Base-by-base conservation (phyloP, 176 grass and related monocot genomes). In the Musa itinerans region DNA sequence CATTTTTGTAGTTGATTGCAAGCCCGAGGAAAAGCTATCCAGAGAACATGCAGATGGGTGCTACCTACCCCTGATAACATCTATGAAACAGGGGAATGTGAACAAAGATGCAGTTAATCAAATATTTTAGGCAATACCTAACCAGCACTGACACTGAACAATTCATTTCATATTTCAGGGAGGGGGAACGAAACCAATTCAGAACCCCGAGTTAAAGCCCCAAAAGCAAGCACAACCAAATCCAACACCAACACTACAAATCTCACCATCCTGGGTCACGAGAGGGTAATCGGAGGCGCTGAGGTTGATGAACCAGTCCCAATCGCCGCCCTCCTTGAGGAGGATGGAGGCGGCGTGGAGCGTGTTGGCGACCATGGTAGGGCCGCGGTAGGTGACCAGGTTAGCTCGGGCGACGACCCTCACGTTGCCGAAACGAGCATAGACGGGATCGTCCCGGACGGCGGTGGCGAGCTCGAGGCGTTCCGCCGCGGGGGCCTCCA, bases 251-350 rank as follows among this genome's bases (percentile, higher is more conserved):
- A n/a, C 49, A 21, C 19, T 11, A 20, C 23, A 24, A 54, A 73
- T 53, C 51, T 73, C 13, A 78, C 76, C 76, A 19, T 78, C 76
- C 76, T 78, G 76, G 9, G 64, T 78, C 63, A 78, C 76, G 16
- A 78, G 76, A 14, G 76, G 76, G 63, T 78, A 78, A 54, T 78
- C 76, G 63, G 76, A 68, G 50, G 74, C 74, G 74, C 74, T 76
- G 27, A 76, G 74, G 17, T 76, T 76, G 74, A 76, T 76, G 74
- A 76, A 78, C 76, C 76, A 78, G 15, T 78, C 76, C 76, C 76
- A 78, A 17, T 78, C 63, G 10, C 76, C 63, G 63, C 63, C 51
- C 8, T 78, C 64, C 50, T 54, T 67, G 15, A 78, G 76, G 50
- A 78, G 63, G 64, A 78, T 55, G 22, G 76, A 63, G 48, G 76